Evolutionary conservation across 2,329 filamentous ascomycete genomes (phyloP), one percentile per base, ranked within the genome.

Genomic region (Hymenoscyphus albidus): DNA sequence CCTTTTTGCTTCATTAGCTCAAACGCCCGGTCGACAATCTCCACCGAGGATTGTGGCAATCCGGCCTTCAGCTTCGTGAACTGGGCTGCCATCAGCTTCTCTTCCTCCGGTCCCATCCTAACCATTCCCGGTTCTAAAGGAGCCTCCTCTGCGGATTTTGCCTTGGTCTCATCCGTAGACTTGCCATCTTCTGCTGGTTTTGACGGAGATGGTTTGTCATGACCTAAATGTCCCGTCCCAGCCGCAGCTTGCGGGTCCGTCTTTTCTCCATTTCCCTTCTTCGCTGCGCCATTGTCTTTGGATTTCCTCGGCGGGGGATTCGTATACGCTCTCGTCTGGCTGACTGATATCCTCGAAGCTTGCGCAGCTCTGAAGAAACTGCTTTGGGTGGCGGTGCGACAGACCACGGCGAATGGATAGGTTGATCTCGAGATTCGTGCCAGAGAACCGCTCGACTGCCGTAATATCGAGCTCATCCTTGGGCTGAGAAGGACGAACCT

Each of bases 401-500:
- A 78, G 73, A 81, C 80, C 62, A 83, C 77, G 67, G 82, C 77
- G 72, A 80, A 78, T 74, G 82, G 81, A 73, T 83, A 79, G 70
- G 82, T 82, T 70, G 83, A 79, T 76, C 83, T 83, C 65, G 85
- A 84, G 74, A 86, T 81, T 76, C 84, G 83, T 78, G 85, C 85
- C 75, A 90, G 79, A 76, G 85, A 84, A 80, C 85, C 84, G 80
- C 85, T 85, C 76, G 88, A 83, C 77, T 86, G 85, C 76, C 87
- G 85, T 70, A 90, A 79, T 73, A 88, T 80, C 73, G 85, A 85
- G 76, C 86, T 87, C 88, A 90, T 90, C 78, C 76, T 80, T 78
- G 76, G 48, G 64, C 64, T 69, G 44, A 32, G 5, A 38, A 61
- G 60, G 57, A n/a, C 44, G 56, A 54, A 42, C 40, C 18, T 31